Base-by-base conservation (phyloP, 2,329 filamentous ascomycete genomes). In the Pyrenophora tritici-repentis region DNA sequence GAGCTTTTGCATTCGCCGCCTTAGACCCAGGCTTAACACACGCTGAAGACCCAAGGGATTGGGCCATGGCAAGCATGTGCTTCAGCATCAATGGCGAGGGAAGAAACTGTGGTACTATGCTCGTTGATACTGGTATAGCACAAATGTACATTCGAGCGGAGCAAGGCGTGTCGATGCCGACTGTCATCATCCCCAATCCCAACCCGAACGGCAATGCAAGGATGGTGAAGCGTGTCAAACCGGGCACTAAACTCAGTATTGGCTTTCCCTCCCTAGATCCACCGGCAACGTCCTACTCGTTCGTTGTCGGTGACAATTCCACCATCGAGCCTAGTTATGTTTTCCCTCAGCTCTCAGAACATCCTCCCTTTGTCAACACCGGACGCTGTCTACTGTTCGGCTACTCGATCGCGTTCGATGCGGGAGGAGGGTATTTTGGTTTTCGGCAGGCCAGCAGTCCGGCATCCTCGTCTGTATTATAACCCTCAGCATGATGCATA, bases 81-180 rank as follows among this genome's bases (percentile, higher is more conserved):
- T 70, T 72, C 40, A 61, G 59, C 26, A 38, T 70, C 20, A 58
- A 72, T 20, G 63, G 55, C 22, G 38, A 52, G 16, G 52, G 46
- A 14, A 47, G 35, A 4, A 64, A 61, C 39, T 65, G 61, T 37
- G 71, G 71, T 12, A 49, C 58, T 38, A 64, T 59, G 6, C 62
- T 72, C 4, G 56, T 72, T 17, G 71, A 73, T 39, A 72, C 68
- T 3, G 70, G 70, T 7, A 67, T 73, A 42, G 35, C 61, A 3
- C 68, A 72, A 17, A 72, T 73, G 71, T 73, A 72, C 34, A 62
- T 72, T 36, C 56, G 68, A 33, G 59, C 68, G 13, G 66, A 66
- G 3, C 59, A 61, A 12, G 61, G 59, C 8, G 54, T 63, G 10
- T 50, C 57, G 6, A 66, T 69, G 31, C 70, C 70, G 6, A 65